Conservation (phyloP, 2,329 filamentous ascomycete species). For the Bipolaris sorokiniana region DNA sequence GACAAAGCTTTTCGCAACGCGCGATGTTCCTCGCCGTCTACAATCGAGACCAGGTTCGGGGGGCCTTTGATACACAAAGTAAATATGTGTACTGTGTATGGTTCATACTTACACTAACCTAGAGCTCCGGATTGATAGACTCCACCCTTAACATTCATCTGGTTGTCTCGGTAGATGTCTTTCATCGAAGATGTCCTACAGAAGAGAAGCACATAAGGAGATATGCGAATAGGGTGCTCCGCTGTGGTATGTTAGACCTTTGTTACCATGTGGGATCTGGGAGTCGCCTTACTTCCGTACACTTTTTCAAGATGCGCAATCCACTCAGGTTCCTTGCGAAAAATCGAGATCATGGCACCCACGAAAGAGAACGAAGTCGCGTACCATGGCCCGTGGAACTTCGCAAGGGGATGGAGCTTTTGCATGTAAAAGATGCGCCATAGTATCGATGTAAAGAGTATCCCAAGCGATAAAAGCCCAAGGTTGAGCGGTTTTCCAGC, state of each 20-base stretch:
- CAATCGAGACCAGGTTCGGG: conserved; percentile 42
- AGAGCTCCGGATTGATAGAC: conserved; percentile 48
- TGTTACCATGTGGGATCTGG: background rate
- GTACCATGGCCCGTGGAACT: conserved; percentile 53
- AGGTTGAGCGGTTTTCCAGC: conserved; percentile 6
- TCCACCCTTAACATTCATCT: conserved; percentile 45
- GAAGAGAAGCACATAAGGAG: conserved; percentile 49
- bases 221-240: conserved; percentile 48
- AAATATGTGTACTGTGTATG: background rate
- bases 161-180: conserved; percentile 51
- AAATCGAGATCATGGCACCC: conserved; percentile 35
- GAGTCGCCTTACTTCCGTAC: conserved; percentile 37
- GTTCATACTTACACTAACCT: background rate
- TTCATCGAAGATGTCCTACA: conserved; percentile 45
- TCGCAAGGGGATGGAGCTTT: conserved; percentile 52
- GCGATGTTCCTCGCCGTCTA: conserved; percentile 45
- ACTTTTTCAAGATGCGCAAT: conserved; percentile 36
- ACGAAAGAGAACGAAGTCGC: conserved; percentile 45
- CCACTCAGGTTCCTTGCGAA: conserved; percentile 37
- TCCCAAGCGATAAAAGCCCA: conserved; percentile 4
- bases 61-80: conserved; percentile 34
- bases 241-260: conserved; percentile 19
- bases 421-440: conserved; percentile 45
- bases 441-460: conserved; percentile 15
- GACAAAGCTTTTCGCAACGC: conserved; percentile 47